Conservation (phyloP, 2,329 filamentous ascomycete genomes). For the Blastomyces silverae region DNA sequence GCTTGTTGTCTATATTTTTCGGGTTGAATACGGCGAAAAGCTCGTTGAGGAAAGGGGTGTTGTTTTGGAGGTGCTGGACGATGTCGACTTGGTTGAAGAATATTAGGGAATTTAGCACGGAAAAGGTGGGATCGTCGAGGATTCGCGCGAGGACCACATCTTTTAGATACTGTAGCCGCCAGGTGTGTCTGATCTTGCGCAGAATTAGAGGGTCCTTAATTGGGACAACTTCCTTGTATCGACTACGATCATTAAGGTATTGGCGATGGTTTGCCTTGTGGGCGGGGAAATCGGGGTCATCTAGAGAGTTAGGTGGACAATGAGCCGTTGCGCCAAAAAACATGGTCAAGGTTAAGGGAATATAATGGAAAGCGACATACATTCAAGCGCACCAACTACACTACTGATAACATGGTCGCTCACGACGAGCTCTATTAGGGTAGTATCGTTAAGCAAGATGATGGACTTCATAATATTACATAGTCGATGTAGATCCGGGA, state of each 20-base stretch:
- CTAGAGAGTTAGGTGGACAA: slow-evolving; percentile 31
- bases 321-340: slow-evolving; percentile 28
- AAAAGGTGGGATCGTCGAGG: slow-evolving; percentile 94
- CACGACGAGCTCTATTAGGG: slow-evolving; percentile 89
- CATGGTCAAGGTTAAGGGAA: neutral
- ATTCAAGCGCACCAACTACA: slow-evolving; percentile 92
- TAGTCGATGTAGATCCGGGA: slow-evolving; percentile 76
- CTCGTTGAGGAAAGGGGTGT: slow-evolving; percentile 69
- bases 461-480: slow-evolving; percentile 98
- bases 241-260: slow-evolving; percentile 79
- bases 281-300: slow-evolving; percentile 94
- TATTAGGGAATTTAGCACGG: slow-evolving; percentile 92
- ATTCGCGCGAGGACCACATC: slow-evolving; percentile 97
- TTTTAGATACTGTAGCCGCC: slow-evolving; percentile 91
- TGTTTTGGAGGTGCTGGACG: slow-evolving; percentile 84
- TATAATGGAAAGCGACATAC: slow-evolving; percentile 35
- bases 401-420: slow-evolving; percentile 83
- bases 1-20: slow-evolving; percentile 56
- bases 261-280: slow-evolving; percentile 97
- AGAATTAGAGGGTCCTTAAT: slow-evolving; percentile 77
- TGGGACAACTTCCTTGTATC: slow-evolving; percentile 92
- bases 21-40: slow-evolving; percentile 78
- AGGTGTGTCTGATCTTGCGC: slow-evolving; percentile 92
- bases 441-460: slow-evolving; percentile 87
- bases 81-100: slow-evolving; percentile 99